Base-by-base conservation (phyloP, 495 filamentous ascomycete species). In the Aspergillus coremiiformis region DNA sequence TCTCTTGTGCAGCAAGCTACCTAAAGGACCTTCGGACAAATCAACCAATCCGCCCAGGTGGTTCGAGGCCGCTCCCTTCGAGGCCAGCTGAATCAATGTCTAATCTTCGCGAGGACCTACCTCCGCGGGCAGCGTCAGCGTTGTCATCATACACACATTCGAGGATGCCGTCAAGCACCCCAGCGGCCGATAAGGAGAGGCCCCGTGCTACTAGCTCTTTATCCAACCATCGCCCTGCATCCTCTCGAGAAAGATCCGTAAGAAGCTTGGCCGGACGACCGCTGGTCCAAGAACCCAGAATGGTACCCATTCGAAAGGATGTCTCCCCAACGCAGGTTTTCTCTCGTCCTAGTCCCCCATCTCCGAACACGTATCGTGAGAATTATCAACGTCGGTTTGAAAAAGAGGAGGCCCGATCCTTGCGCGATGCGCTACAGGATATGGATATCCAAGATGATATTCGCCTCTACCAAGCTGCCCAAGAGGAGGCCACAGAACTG, bases 401-500 rank as follows among this genome's bases (percentile, higher is more conserved):
- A 66, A 87, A 85, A 61, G 86, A 92, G 62, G 89, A 96, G 63
- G 86, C 87, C 1, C 74, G 80, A 21, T 84, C 85, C 6, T 63
- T 95, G 39, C 80, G 88, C 6, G 79, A 86, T 64, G 90, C 90
- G 12, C 78, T 96, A 69, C 81, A 90, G 52, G 84, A 86, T 58
- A 83, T 93, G 80, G 83, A 87, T 60, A 45, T 87, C 35, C 68
- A 84, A 2, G 85, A 88, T 32, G 88, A 94, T 23, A 66, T 74
- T 44, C 76, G 79, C 23, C 51, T 95, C 21, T 84, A 91, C 58
- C 66, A 80, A 8, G 87, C 85, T 20, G 90, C 90, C 8, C 83
- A 90, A 53, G 79, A 91, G 52, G 90, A 96, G 64, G 90, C 90
- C 0, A 85, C 89, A 3, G 86, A 95, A 59, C 74, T 95, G 4